phyloP scores from a whole-genome alignment of 23 red algal species.

The Cyanidium caldarium region DNA sequence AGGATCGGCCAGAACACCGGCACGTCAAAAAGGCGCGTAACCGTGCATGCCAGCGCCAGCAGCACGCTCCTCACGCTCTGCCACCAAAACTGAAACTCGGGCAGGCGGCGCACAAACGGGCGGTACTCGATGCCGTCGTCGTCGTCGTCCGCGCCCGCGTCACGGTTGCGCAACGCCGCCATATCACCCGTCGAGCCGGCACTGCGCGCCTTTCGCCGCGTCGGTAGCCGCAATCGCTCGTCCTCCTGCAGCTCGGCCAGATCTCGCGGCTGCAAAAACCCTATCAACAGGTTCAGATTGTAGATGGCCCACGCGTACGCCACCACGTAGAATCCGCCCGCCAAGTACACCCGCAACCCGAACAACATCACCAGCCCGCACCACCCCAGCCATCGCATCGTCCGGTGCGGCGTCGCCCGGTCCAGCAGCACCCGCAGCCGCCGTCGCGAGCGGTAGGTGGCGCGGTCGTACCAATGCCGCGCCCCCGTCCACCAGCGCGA shows the following conservation, averaged over 20 bases:
- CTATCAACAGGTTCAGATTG: constrained; percentile 79
- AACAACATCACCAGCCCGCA: constrained; percentile 18
- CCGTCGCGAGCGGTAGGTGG: neutral
- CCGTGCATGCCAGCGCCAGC: constrained; percentile 44
- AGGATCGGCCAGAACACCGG: constrained; percentile 95
- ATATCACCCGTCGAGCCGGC: neutral
- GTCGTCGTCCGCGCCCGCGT: neutral
- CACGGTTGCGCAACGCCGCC: neutral
- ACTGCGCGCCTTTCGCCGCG: neutral
- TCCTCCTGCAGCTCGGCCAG: constrained; percentile 27
- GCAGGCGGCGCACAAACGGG: constrained; percentile 79
- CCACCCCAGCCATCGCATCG: constrained; percentile 7
- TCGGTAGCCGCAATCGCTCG: neutral
- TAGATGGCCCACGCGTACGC: constrained; percentile 80
- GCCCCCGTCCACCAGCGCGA: no score
- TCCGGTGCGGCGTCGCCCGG: neutral
- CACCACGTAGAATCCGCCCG: constrained; percentile 86
- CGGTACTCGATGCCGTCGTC: constrained; percentile 45
- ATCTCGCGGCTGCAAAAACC: constrained; percentile 87
- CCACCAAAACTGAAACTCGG: constrained; percentile 96
- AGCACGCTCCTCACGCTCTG: constrained; percentile 33
- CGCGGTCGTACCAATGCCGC: no score
- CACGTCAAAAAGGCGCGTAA: constrained; percentile 57
- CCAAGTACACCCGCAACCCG: constrained; percentile 40
- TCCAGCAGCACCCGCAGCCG: neutral